A percentile compares a stretch with the other conserved stretches of the same genome.
Conservation (phyloP, 2,329 filamentous ascomycete genomes). For the Colletotrichum sp. region DNA sequence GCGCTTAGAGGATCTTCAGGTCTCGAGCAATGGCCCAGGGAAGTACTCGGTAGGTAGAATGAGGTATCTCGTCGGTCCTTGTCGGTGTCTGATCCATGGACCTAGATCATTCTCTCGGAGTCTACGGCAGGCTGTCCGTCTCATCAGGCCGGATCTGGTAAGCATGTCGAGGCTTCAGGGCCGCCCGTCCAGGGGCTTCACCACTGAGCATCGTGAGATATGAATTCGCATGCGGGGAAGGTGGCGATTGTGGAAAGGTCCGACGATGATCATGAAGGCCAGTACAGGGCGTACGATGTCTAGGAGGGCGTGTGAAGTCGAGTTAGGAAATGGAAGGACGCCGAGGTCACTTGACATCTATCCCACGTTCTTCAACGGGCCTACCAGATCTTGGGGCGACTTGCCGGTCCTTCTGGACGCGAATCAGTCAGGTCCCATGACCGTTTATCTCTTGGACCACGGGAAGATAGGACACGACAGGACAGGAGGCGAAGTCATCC, state of each 20-base stretch:
- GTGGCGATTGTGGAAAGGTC: slow-evolving; percentile 16
- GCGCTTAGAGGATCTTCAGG: not conserved
- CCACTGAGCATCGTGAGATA: slow-evolving; percentile 16
- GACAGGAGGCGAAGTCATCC: not conserved
- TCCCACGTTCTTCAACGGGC: not conserved
- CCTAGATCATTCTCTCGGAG: slow-evolving; percentile 1
- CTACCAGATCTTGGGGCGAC: not conserved
- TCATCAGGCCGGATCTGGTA: not conserved
- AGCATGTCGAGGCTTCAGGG: not conserved
- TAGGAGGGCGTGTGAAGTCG: not conserved
- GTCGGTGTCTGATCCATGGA: not conserved
- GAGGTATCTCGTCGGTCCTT: not conserved
- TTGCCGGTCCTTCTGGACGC: not conserved
- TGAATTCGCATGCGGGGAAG: slow-evolving; percentile 6
- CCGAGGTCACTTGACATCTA: slow-evolving; percentile 8
- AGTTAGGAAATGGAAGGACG: slow-evolving; percentile 13
- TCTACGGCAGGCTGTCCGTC: not conserved
- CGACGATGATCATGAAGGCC: not conserved
- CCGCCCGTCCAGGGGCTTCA: not conserved
- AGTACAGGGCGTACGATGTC: not conserved
- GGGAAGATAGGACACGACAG: not conserved
- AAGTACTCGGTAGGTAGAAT: not conserved
- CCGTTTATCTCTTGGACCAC: not conserved
- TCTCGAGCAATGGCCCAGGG: not conserved
- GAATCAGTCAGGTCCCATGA: not conserved